Evolutionary conservation across 805 yeast genomes (phyloP), one percentile per base, ranked within the genome.

Genomic region (Ogataea salicorniae): DNA sequence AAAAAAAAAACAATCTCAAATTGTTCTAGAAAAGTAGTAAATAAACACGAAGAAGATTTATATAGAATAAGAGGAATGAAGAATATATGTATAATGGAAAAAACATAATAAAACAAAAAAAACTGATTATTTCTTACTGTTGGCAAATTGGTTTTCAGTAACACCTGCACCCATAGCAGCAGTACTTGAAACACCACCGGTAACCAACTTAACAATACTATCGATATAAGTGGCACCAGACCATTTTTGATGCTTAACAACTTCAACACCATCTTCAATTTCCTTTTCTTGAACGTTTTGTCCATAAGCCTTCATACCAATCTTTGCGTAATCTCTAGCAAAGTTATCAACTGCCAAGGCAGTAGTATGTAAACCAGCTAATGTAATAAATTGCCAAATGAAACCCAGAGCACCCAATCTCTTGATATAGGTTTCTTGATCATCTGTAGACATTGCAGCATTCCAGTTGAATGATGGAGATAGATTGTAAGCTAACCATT

Each of bases 91-190:
- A 23, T 26, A 26, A 9, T n/a, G 16, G 37, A 37, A 26, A 17
- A 16, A 4, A 6, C 2, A 15, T 6, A 34, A 34, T 9, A n/a
- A 3, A 15, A 34, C 6, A 15, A n/a, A 14, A 39, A 5, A 26
- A 4, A 26, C n/a, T 20, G 8, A 11, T 23, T 41, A 26, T 26
- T 45, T 42, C 33, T 55, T 55, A 13, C 49, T 54, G 20, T 50
- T 52, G 15, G 46, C 34, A 75, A 92, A 92, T 72, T 92, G 98
- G 58, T 87, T 95, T 74, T 92, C 98, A 46, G 98, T 92, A 57
- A 92, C 97, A 75, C 98, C 98, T 52, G 84, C 84, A 64, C 97
- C 97, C 97, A 92, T 92, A 42, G 98, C 97, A 56, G 97, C 96
- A 42, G 98, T 92, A 17, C 95, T 84, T 44, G 91, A 77, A 49